Evolutionary conservation across 352 stramenopile genomes (phyloP).

Genomic region (Globisporangium solare): DNA sequence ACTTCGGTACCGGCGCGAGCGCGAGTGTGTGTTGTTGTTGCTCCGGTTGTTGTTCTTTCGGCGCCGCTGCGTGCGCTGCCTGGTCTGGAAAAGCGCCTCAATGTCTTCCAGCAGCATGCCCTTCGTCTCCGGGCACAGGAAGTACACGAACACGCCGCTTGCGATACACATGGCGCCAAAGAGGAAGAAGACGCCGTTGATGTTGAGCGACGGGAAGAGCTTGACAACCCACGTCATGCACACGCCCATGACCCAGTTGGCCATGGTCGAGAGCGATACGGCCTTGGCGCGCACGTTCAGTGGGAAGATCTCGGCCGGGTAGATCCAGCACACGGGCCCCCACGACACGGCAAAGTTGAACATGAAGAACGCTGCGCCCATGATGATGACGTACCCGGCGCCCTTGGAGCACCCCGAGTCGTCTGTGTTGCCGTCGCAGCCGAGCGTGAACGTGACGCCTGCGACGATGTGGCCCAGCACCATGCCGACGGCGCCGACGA

Average conservation of each 20-base stretch:
- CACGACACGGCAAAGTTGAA: conserved; percentile 37
- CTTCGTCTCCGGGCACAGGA: conserved; percentile 36
- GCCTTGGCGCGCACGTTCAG: conserved; percentile 32
- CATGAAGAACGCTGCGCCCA: conserved; percentile 26
- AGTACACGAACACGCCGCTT: conserved; percentile 37
- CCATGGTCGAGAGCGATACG: conserved; percentile 37
- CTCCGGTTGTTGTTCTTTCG: not conserved
- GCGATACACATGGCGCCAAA: conserved; percentile 33
- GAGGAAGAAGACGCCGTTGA: conserved; percentile 42
- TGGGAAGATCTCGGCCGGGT: conserved; percentile 37
- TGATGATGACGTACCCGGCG: conserved; percentile 31
- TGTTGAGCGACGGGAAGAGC: conserved; percentile 28
- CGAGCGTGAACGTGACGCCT: conserved; percentile 20
- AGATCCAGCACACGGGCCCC: conserved; percentile 38
- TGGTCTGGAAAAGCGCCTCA: conserved; percentile 22
- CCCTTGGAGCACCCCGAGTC: conserved; percentile 17
- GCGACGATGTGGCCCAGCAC: conserved; percentile 24
- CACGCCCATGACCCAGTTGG: conserved; percentile 31
- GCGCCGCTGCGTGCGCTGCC: not conserved
- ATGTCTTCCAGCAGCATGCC: conserved; percentile 29
- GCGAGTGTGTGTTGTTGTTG: conserved; percentile 2
- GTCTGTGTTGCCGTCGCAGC: conserved; percentile 21
- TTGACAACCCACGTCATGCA: conserved; percentile 31
- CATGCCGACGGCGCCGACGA: conserved; percentile 26
- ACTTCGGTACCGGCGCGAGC: not conserved